These are phyloP conservation scores for Pseudogymnoascus sp. DNA, from an alignment of 2,329 filamentous ascomycete genomes.

Conservation along the genomic window DNA sequence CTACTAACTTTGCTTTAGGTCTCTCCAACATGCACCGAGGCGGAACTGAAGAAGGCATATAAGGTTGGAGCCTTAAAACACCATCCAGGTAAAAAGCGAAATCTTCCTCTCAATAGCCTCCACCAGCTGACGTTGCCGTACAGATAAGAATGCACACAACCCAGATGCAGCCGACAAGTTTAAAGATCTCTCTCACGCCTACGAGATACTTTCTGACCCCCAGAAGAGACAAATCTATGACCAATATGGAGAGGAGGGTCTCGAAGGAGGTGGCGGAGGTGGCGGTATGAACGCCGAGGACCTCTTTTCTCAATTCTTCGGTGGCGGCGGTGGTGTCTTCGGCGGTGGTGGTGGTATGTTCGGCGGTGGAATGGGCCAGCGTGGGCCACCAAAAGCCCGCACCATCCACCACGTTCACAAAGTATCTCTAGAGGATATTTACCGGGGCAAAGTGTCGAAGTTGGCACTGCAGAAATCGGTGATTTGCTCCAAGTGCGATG, in stretches of 20 bases:
- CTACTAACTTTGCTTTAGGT: constrained; percentile 46
- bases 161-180: constrained; percentile 93
- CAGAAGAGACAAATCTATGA: constrained; percentile 92
- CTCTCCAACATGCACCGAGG: constrained; percentile 67
- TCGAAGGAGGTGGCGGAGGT: constrained; percentile 75
- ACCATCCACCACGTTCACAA: constrained; percentile 99
- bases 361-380: constrained; percentile 64
- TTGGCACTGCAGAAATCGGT: constrained; percentile 94
- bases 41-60: constrained; percentile 86
- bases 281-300: constrained; percentile 93
- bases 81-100: constrained; percentile 59
- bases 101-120: constrained; percentile 9
- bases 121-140: constrained; percentile 13
- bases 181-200: constrained; percentile 93
- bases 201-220: constrained; percentile 85
- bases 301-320: constrained; percentile 95
- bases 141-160: constrained; percentile 95
- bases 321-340: constrained; percentile 51
- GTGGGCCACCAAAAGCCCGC: constrained; percentile 77
- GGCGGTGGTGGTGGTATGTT: constrained; percentile 69
- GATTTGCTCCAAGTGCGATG: constrained; percentile 91
- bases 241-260: constrained; percentile 93
- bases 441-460: constrained; percentile 96
- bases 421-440: constrained; percentile 94
- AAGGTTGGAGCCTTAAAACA: constrained; percentile 74